Percentiles rank a stretch among this genome's conserved stretches.
Evolutionary conservation across 208 protist species (phyloP).

Genomic region (Acanthamoeba sp.): DNA sequence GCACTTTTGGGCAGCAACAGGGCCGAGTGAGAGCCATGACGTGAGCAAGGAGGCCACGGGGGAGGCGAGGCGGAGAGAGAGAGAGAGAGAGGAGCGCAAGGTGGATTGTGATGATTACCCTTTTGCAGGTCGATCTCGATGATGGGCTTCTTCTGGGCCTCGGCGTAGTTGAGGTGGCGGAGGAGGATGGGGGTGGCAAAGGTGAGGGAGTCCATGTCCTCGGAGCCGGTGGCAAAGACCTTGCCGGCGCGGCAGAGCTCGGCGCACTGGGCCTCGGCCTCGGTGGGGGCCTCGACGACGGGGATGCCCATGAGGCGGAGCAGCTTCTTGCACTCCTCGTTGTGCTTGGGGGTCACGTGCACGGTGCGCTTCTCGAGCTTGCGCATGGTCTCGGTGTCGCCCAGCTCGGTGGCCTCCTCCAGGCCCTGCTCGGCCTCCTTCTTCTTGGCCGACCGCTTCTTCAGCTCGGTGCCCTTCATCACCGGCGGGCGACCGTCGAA

Average conservation of each 20-base stretch:
- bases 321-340: conserved; percentile 96
- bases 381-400: conserved; percentile 90
- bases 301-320: conserved; percentile 99
- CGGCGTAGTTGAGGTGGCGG: conserved; percentile 96
- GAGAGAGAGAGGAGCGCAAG: not conserved
- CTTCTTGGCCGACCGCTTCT: not conserved
- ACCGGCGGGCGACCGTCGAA: conserved; percentile 7
- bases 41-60: too few species aligned
- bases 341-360: conserved; percentile 32
- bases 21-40: too few species aligned
- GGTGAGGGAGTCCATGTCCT: conserved; percentile 99
- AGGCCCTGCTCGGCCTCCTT: conserved; percentile 94
- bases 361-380: conserved; percentile 85
- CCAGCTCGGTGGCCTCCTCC: conserved; percentile 99
- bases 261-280: conserved; percentile 99
- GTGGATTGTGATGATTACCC: conserved; percentile 3
- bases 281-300: conserved; percentile 94
- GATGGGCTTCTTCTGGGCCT: conserved; percentile 97
- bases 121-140: conserved; percentile 94
- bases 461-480: not conserved
- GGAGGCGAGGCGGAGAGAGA: too few species aligned
- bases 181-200: conserved; percentile 97
- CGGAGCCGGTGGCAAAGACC: conserved; percentile 98
- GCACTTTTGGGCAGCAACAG: conserved; percentile 11
- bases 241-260: conserved; percentile 95